Conservation (phyloP, 2,329 filamentous ascomycete genomes). For the Boeremia lycopersici region DNA sequence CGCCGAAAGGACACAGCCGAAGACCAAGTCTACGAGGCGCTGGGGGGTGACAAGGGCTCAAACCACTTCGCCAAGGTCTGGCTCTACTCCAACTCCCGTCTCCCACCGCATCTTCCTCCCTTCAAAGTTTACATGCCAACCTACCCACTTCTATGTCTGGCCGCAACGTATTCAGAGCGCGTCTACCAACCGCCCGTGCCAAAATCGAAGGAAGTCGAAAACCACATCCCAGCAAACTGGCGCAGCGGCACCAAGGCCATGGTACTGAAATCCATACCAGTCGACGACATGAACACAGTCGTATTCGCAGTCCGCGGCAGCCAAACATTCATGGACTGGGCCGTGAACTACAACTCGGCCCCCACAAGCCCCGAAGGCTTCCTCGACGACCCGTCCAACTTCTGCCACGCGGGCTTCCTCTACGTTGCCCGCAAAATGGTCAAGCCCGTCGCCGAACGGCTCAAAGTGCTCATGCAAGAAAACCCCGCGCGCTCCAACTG, state of each 20-base stretch:
- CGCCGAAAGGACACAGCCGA: constrained; percentile 19
- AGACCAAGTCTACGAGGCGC: constrained; percentile 22
- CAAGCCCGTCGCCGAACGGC: constrained; percentile 70
- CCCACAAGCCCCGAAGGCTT: constrained; percentile 71
- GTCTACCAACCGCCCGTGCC: constrained; percentile 69
- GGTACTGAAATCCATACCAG: constrained; percentile 79
- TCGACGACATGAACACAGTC: constrained; percentile 78
- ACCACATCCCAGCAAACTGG: constrained; percentile 74
- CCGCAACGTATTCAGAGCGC: constrained; percentile 75
- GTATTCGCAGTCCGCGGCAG: constrained; percentile 85
- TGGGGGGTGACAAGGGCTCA: constrained; percentile 29
- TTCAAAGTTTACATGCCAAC: constrained; percentile 76
- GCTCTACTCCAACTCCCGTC: constrained; percentile 75
- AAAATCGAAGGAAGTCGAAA: constrained; percentile 64
- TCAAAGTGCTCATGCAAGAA: constrained; percentile 73
- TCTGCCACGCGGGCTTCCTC: constrained; percentile 82
- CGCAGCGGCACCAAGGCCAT: constrained; percentile 80
- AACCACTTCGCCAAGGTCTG: constrained; percentile 74
- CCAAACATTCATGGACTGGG: constrained; percentile 83
- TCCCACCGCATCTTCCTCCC: constrained; percentile 70
- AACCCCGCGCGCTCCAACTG: constrained; percentile 68
- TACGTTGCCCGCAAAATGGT: constrained; percentile 78
- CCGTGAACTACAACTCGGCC: constrained; percentile 76
- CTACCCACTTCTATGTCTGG: constrained; percentile 77
- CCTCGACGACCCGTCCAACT: constrained; percentile 76